These are phyloP conservation scores for Cladorrhinum samala DNA, from an alignment of 495 filamentous ascomycete genomes.

Conservation along the genomic window DNA sequence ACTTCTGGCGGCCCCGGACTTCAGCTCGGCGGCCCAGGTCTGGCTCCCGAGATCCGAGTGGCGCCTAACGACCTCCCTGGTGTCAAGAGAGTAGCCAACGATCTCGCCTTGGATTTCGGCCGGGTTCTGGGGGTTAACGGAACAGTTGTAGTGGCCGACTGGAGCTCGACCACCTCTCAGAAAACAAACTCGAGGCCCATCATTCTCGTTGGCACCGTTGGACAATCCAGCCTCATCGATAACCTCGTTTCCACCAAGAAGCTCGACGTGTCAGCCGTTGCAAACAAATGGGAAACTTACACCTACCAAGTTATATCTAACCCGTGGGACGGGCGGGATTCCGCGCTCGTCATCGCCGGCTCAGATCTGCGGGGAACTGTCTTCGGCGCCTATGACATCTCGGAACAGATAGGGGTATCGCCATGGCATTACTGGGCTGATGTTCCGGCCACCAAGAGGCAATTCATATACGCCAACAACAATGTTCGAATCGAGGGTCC, in stretches of 20 bases:
- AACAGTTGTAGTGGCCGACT: constrained; percentile 24
- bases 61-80: constrained; percentile 38
- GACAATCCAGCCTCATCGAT: constrained; percentile 42
- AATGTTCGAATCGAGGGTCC: constrained; percentile 42
- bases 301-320: constrained; percentile 43
- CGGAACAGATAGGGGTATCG: constrained; percentile 58
- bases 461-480: constrained; percentile 45
- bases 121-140: constrained; percentile 40
- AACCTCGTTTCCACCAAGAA: constrained; percentile 40
- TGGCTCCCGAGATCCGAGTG: constrained; percentile 25
- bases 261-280: constrained; percentile 41
- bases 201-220: constrained; percentile 49
- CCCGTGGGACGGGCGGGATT: constrained; percentile 41
- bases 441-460: constrained; percentile 43
- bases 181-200: constrained; percentile 19
- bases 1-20: constrained; percentile 9
- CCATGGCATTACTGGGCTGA: constrained; percentile 65
- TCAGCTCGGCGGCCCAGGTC: constrained; percentile 18
- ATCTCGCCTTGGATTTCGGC: constrained; percentile 48
- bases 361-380: constrained; percentile 56
- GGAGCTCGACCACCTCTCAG: constrained; percentile 21
- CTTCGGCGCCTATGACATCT: constrained; percentile 57
- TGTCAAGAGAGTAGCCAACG: constrained; percentile 42
- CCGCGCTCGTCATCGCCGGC: constrained; percentile 56
- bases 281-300: constrained; percentile 58